phyloP scores from a whole-genome alignment of 139 green algal species.

The Dunaliella primolecta region DNA sequence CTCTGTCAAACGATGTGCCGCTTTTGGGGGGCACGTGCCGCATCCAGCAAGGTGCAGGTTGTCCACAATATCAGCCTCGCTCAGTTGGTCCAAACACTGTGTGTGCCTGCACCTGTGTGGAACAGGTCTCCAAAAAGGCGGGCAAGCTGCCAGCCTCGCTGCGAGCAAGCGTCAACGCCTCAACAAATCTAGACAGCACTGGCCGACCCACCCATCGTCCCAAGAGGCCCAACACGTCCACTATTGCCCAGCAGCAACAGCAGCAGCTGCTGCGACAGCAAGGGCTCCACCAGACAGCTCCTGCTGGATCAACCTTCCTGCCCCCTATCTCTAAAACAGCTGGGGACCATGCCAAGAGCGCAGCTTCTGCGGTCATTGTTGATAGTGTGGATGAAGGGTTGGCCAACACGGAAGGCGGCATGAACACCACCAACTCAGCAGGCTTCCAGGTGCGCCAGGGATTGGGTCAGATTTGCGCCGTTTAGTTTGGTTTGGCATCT shows the following conservation, averaged over 20 bases:
- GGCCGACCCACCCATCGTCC: conserved; percentile 5
- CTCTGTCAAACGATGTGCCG: no score
- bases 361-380: neutral
- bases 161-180: neutral
- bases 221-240: neutral
- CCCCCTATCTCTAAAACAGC: neutral
- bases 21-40: no score
- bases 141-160: neutral
- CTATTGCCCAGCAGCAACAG: neutral
- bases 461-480: no score
- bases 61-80: no score
- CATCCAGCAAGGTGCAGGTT: no score
- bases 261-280: neutral
- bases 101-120: neutral
- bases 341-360: neutral
- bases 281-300: neutral
- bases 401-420: neutral
- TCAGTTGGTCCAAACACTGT: no score
- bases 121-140: neutral
- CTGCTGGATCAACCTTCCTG: neutral
- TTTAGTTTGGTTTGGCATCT: no score
- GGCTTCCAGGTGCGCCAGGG: conserved; percentile 15
- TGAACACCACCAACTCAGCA: neutral
- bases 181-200: neutral
- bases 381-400: neutral